Evolutionary conservation across 1,284 basidiomycete genomes (phyloP).

Genomic region (Irpex lacteus): DNA sequence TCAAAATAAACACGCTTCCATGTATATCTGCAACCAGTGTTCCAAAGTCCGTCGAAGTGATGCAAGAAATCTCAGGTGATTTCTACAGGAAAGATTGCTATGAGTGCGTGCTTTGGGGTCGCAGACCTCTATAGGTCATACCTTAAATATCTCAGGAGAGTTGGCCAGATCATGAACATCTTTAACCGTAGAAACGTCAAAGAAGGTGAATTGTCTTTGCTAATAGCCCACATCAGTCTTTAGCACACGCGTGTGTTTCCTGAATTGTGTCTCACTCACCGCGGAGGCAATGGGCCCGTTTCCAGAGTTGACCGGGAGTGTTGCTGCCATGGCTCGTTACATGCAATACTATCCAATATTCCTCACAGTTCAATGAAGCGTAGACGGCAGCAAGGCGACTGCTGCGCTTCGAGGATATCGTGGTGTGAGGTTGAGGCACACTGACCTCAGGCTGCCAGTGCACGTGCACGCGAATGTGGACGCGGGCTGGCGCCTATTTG

Average conservation of each 20-base stretch:
- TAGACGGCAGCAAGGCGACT: background rate
- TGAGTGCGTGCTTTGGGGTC: too few species aligned
- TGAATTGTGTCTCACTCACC: conserved; percentile 28
- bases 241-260: background rate
- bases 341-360: background rate
- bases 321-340: background rate
- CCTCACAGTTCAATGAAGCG: background rate
- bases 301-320: background rate
- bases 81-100: conserved; percentile 36
- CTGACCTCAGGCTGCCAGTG: background rate
- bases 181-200: conserved; percentile 71
- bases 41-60: conserved; percentile 59
- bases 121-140: conserved; percentile 24
- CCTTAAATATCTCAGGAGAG: conserved; percentile 77
- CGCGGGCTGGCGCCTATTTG: background rate
- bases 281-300: conserved; percentile 29
- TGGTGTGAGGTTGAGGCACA: background rate
- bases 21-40: conserved; percentile 80
- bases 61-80: conserved; percentile 69
- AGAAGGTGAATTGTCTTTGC: conserved; percentile 88
- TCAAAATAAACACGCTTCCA: conserved; percentile 75
- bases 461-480: background rate
- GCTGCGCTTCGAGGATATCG: background rate
- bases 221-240: conserved; percentile 25
- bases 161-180: conserved; percentile 76